These are phyloP conservation scores for Cinnamomum micranthum DNA, from an alignment of 164 flowering plant species.

Conservation along the genomic window DNA sequence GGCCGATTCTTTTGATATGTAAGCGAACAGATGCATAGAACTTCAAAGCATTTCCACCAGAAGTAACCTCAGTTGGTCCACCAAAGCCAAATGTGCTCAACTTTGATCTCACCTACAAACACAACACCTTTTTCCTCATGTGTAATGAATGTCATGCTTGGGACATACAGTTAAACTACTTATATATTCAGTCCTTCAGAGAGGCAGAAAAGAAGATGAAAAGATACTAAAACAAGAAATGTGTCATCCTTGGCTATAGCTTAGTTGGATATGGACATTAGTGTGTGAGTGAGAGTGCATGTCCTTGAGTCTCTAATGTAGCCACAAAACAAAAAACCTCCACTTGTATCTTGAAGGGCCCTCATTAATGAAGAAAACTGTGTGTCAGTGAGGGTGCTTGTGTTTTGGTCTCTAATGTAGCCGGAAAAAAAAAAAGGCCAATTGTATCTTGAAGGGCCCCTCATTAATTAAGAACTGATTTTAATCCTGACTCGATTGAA, in stretches of 20 bases:
- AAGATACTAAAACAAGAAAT: no score
- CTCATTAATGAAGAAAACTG: no score
- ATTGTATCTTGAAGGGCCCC: not conserved
- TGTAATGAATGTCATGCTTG: no score
- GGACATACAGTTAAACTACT: not conserved
- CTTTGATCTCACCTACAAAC: conserved; percentile 70
- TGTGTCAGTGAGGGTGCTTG: no score
- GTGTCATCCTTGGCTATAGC: no score
- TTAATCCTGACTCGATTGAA: not conserved
- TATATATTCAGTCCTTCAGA: not conserved
- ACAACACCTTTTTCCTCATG: not conserved
- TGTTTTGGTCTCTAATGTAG: no score
- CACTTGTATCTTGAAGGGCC: no score
- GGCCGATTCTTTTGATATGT: conserved; percentile 67
- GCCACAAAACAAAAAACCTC: no score
- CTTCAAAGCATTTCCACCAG: conserved; percentile 97
- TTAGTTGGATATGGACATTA: no score
- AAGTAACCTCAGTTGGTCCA: conserved; percentile 85
- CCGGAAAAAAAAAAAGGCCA: not conserved
- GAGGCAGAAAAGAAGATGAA: no score
- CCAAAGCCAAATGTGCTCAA: conserved; percentile 79
- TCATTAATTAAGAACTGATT: not conserved
- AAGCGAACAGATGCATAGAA: conserved; percentile 95
- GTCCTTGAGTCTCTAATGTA: no score
- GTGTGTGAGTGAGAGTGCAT: no score